These are phyloP conservation scores for Aspergillus ellipticus DNA, from an alignment of 495 filamentous ascomycete genomes.

Conservation along the genomic window DNA sequence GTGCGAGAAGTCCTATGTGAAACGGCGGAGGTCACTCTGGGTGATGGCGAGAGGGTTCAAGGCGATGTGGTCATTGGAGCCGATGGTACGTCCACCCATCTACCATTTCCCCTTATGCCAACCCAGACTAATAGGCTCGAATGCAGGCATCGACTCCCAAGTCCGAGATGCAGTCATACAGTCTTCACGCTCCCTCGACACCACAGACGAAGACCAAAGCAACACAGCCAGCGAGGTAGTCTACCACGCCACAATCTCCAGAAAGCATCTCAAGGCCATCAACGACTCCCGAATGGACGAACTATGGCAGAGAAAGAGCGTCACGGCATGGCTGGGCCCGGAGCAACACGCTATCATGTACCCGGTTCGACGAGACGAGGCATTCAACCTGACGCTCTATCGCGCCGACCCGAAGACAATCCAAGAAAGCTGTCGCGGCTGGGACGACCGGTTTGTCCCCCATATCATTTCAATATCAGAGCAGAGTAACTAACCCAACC, in stretches of 20 bases:
- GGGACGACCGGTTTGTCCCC: background rate
- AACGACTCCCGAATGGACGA: background rate
- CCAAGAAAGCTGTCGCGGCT: background rate
- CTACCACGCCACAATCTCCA: background rate
- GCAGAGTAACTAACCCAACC: background rate
- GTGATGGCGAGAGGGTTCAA: background rate
- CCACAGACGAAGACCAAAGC: background rate
- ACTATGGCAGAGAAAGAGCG: background rate
- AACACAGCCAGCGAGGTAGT: background rate
- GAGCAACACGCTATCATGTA: background rate
- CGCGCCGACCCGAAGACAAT: background rate
- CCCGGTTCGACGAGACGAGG: background rate
- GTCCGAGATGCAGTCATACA: background rate
- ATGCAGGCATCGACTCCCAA: background rate
- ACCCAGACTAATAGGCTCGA: background rate
- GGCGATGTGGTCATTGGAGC: background rate
- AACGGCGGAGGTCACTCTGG: background rate
- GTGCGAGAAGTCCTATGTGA: background rate
- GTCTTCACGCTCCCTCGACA: background rate
- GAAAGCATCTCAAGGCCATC: background rate
- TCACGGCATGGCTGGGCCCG: slow-evolving; percentile 3
- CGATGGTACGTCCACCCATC: background rate
- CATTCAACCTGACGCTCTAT: background rate
- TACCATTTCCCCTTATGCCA: too few species aligned
- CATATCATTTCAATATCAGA: background rate